Conservation (phyloP, 2,329 filamentous ascomycete species). For the Endoconidiophora laricicola region DNA sequence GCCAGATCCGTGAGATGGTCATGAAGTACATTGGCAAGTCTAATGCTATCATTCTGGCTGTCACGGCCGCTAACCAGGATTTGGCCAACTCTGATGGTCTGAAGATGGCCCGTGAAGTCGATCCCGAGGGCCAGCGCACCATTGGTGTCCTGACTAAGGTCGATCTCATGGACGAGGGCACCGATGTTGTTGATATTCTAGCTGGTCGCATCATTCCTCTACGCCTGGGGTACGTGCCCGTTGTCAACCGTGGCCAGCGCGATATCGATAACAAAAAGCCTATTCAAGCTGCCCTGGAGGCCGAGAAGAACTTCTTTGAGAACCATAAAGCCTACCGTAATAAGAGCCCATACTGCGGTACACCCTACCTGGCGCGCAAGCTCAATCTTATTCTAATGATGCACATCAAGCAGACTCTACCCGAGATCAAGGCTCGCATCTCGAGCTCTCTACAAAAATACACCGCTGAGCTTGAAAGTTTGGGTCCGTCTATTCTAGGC, state of each 20-base stretch:
- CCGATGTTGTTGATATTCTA: slow-evolving; percentile 95
- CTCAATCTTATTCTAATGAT: slow-evolving; percentile 99
- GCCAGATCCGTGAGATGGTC: slow-evolving; percentile 94
- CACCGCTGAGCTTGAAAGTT: slow-evolving; percentile 56
- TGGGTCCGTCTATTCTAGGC: slow-evolving; percentile 88
- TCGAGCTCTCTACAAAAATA: slow-evolving; percentile 91
- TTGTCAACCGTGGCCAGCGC: slow-evolving; percentile 92
- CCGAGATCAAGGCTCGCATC: slow-evolving; percentile 95
- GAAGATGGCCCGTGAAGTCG: slow-evolving; percentile 90
- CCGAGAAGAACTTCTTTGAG: slow-evolving; percentile 94
- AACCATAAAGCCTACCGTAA: slow-evolving; percentile 97
- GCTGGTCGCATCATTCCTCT: slow-evolving; percentile 94
- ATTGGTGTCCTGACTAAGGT: slow-evolving; percentile 98
- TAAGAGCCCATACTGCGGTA: slow-evolving; percentile 97
- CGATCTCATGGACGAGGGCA: slow-evolving; percentile 96
- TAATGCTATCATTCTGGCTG: slow-evolving; percentile 93
- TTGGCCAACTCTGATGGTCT: slow-evolving; percentile 96
- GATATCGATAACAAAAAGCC: slow-evolving; percentile 98
- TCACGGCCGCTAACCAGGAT: slow-evolving; percentile 93
- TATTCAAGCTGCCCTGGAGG: slow-evolving; percentile 77
- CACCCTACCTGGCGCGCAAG: slow-evolving; percentile 89
- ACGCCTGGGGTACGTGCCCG: slow-evolving; percentile 85
- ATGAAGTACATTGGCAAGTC: slow-evolving; percentile 97
- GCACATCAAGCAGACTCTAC: slow-evolving; percentile 99
- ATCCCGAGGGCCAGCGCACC: slow-evolving; percentile 91